These are phyloP conservation scores for Fusarium mangiferae DNA, from an alignment of 2,329 filamentous ascomycete species.

Conservation along the genomic window DNA sequence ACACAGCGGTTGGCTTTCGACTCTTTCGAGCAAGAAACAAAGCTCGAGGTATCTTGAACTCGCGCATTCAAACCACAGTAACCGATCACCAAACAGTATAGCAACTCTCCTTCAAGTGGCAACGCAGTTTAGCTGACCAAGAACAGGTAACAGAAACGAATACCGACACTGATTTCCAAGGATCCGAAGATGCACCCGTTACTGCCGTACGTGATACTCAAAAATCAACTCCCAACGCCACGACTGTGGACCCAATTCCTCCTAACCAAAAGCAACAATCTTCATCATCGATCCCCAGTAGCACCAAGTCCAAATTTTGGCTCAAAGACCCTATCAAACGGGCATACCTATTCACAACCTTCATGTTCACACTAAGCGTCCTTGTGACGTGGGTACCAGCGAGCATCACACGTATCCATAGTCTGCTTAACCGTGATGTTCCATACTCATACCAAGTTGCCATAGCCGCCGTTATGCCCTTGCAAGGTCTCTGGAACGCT, in stretches of 20 bases:
- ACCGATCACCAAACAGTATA: background rate
- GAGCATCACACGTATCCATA: background rate
- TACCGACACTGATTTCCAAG: background rate
- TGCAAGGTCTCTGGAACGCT: background rate
- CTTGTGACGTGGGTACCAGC: background rate
- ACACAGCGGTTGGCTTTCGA: background rate
- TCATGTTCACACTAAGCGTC: background rate
- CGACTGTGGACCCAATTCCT: background rate
- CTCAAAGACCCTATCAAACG: background rate
- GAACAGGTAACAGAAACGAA: background rate
- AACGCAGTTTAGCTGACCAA: background rate
- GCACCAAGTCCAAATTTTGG: background rate
- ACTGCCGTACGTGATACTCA: background rate
- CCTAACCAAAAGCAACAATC: background rate
- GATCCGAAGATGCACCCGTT: accelerated
- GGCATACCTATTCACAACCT: background rate
- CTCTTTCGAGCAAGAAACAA: background rate
- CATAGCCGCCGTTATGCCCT: background rate
- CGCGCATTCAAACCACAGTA: background rate
- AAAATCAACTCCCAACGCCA: background rate
- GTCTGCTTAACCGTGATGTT: background rate
- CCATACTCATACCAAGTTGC: background rate
- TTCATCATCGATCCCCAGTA: accelerated
- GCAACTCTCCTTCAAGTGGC: accelerated
- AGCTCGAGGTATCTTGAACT: background rate